Conservation (phyloP, 768 basidiomycete genomes). For the Rubroboletus satanas region DNA sequence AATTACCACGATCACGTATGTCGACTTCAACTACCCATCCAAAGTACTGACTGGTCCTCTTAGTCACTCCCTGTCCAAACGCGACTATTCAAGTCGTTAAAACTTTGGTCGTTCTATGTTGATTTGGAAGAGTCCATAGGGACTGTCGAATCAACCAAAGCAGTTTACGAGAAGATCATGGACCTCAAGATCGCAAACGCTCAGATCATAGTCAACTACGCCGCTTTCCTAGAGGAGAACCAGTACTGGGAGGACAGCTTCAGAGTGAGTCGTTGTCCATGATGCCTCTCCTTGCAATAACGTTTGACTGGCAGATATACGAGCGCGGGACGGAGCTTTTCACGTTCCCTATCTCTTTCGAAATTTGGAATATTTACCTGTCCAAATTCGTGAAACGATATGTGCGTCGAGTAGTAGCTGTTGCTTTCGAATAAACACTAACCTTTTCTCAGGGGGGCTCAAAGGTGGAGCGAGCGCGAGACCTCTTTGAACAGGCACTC, state of each 20-base stretch:
- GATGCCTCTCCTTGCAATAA: constrained; percentile 4
- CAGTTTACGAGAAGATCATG: constrained; percentile 93
- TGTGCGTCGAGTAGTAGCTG: constrained; percentile 44
- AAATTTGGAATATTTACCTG: constrained; percentile 98
- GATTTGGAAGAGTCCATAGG: constrained; percentile 98
- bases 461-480: constrained; percentile 93
- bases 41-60: constrained; percentile 11
- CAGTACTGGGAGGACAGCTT: constrained; percentile 98
- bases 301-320: constrained; percentile 58
- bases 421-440: neutral
- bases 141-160: constrained; percentile 85
- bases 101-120: constrained; percentile 98
- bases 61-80: constrained; percentile 82
- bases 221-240: constrained; percentile 95
- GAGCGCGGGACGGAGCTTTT: constrained; percentile 96
- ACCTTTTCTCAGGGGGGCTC: constrained; percentile 64
- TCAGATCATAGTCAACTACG: constrained; percentile 96
- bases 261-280: constrained; percentile 64
- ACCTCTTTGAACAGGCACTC: constrained; percentile 95
- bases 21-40: constrained; percentile 1
- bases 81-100: constrained; percentile 94
- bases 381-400: constrained; percentile 97
- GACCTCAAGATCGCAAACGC: constrained; percentile 97
- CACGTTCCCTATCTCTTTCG: constrained; percentile 96
- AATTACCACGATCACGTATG: constrained; percentile 93